These are phyloP conservation scores for Ettlia oleoabundans DNA, from an alignment of 139 green algal genomes.

Conservation along the genomic window DNA sequence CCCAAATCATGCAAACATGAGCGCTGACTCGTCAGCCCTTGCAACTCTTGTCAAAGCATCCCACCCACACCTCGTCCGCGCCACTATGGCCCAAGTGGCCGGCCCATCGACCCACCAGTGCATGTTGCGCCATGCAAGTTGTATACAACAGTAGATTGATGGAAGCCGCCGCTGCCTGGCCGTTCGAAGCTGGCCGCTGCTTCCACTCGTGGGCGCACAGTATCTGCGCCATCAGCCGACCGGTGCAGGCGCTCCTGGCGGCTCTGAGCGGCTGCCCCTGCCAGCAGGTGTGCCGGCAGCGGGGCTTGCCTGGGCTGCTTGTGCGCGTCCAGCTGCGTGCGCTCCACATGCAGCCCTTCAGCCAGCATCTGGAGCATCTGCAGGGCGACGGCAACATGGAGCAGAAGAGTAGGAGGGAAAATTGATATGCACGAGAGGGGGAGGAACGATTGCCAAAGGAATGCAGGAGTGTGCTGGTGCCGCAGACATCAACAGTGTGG, in stretches of 20 bases:
- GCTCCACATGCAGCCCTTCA: neutral
- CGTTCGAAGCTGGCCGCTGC: too few species aligned
- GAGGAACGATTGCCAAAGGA: neutral
- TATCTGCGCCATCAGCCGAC: slow-evolving; percentile 5
- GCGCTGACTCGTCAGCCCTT: too few species aligned
- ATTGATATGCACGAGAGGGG: too few species aligned
- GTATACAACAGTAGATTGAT: neutral
- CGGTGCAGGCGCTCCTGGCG: neutral
- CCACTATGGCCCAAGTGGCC: too few species aligned
- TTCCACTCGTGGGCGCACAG: neutral
- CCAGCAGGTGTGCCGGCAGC: slow-evolving; percentile 1
- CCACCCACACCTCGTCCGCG: too few species aligned
- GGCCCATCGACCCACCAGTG: too few species aligned
- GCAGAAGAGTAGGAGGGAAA: too few species aligned
- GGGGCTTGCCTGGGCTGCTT: neutral
- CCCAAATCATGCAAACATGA: too few species aligned
- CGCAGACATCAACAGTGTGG: neutral
- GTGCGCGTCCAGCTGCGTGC: neutral
- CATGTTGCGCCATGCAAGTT: neutral
- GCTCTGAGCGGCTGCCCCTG: neutral
- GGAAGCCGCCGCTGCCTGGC: neutral
- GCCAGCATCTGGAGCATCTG: slow-evolving; percentile 23
- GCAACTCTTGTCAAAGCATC: too few species aligned
- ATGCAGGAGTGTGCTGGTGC: too few species aligned
- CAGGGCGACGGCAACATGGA: too few species aligned